Conservation (phyloP, 192 early-diverging fungal species). For the Borealophlyctis nickersoniae region DNA sequence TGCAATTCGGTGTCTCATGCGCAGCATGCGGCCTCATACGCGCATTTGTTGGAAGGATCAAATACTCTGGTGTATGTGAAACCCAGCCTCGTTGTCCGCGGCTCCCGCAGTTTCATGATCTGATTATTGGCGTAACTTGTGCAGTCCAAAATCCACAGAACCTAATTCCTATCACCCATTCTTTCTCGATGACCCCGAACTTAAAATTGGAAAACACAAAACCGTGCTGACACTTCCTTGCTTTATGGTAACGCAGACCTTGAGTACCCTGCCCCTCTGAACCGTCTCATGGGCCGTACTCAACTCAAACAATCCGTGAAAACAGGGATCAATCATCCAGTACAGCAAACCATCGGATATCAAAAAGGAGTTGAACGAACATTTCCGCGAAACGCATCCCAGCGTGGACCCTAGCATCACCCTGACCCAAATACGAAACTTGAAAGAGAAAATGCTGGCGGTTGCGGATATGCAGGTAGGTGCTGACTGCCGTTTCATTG, state of each 20-base stretch:
- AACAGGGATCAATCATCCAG: conserved; percentile 76
- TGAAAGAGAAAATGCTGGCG: conserved; percentile 66
- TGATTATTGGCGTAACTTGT: conserved; percentile 5
- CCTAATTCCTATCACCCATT: conserved; percentile 69
- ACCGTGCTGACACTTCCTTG: conserved; percentile 78
- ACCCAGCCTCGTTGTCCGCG: not conserved
- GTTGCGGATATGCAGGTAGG: conserved; percentile 49
- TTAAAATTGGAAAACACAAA: conserved; percentile 73
- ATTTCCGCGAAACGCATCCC: conserved; percentile 76
- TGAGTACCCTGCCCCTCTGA: not conserved
- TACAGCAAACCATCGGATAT: conserved; percentile 77
- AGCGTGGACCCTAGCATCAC: conserved; percentile 77
- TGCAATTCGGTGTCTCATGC: not conserved
- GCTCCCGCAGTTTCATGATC: not conserved
- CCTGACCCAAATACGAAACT: conserved; percentile 79
- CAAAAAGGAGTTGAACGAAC: conserved; percentile 85
- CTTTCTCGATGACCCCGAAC: conserved; percentile 81
- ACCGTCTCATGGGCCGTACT: too few relatives aligned
- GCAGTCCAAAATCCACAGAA: conserved; percentile 29
- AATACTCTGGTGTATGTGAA: conserved; percentile 16
- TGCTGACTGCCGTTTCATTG: not conserved
- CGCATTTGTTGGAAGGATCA: conserved; percentile 13
- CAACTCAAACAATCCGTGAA: conserved; percentile 2
- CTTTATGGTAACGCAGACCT: conserved; percentile 60
- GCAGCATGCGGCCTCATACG: conserved; percentile 25